A percentile compares a stretch with the other conserved stretches of the same genome.
Evolutionary conservation across 208 protist genomes (phyloP).

Genomic region (Trypanosoma cruzi): DNA sequence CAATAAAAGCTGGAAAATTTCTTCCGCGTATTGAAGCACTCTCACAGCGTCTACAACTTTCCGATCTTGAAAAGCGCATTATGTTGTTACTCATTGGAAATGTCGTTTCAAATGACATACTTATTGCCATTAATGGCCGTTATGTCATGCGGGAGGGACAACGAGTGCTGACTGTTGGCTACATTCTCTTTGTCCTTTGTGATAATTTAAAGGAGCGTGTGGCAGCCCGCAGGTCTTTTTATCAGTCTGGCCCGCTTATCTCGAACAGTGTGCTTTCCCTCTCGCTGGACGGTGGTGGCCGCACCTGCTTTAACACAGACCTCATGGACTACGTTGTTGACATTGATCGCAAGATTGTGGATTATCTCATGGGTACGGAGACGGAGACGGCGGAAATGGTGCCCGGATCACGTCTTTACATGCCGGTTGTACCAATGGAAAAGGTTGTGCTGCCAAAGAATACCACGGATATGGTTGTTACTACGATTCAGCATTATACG

Average conservation of each 20-base stretch:
- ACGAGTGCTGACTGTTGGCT: slow-evolving; percentile 85
- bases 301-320: slow-evolving; percentile 88
- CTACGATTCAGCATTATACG: slow-evolving; percentile 87
- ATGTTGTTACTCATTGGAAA: slow-evolving; percentile 87
- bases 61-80: slow-evolving; percentile 91
- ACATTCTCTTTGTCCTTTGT: slow-evolving; percentile 92
- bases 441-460: slow-evolving; percentile 84
- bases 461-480: slow-evolving; percentile 82
- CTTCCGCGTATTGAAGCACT: slow-evolving; percentile 90
- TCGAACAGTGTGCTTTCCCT: slow-evolving; percentile 73
- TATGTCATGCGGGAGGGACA: slow-evolving; percentile 88
- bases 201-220: slow-evolving; percentile 85
- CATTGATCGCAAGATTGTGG: slow-evolving; percentile 93
- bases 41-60: slow-evolving; percentile 60
- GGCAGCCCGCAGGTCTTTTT: slow-evolving; percentile 82
- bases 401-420: slow-evolving; percentile 86
- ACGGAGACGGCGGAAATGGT: slow-evolving; percentile 92
- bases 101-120: slow-evolving; percentile 88
- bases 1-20: slow-evolving; percentile 51
- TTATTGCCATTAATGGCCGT: slow-evolving; percentile 87
- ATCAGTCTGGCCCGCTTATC: slow-evolving; percentile 80
- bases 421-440: slow-evolving; percentile 66
- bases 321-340: slow-evolving; percentile 92
- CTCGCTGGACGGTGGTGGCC: slow-evolving; percentile 44
- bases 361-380: slow-evolving; percentile 89